phyloP scores from a whole-genome alignment of 2,329 filamentous ascomycete species.

The Phialocephala subalpina region DNA sequence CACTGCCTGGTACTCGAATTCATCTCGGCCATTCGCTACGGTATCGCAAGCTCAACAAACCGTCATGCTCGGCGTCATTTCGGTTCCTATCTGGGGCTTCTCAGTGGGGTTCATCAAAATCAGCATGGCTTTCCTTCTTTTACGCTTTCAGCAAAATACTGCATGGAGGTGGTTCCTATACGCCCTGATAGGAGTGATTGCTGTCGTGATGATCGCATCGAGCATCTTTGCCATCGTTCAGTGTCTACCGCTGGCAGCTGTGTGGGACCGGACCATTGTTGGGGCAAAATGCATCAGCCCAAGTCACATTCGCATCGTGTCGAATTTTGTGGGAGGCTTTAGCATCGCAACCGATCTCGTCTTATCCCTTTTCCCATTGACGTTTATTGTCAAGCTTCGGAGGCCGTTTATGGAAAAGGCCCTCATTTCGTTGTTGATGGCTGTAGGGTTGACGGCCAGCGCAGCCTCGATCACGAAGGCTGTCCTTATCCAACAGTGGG shows the following conservation, averaged over 20 bases:
- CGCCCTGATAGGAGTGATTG: too few relatives aligned
- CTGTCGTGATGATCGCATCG: background rate
- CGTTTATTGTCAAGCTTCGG: slow-evolving; percentile 16
- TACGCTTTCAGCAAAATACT: background rate
- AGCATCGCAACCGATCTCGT: slow-evolving; percentile 20
- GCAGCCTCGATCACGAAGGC: slow-evolving; percentile 18
- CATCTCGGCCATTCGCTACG: too few relatives aligned
- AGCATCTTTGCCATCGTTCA: slow-evolving; percentile 14
- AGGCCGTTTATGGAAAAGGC: slow-evolving; percentile 15
- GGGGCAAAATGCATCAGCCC: slow-evolving; percentile 11
- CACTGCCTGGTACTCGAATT: too few relatives aligned
- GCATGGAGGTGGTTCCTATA: too few relatives aligned
- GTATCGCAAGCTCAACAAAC: too few relatives aligned
- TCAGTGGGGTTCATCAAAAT: slow-evolving; percentile 18
- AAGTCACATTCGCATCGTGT: too few relatives aligned
- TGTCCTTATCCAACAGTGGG: slow-evolving; percentile 7
- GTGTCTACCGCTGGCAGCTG: slow-evolving; percentile 11
- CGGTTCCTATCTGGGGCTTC: slow-evolving; percentile 9
- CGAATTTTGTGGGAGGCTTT: background rate
- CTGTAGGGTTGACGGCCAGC: slow-evolving; percentile 12
- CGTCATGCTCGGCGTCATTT: slow-evolving; percentile 14
- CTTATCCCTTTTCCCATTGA: slow-evolving; percentile 21
- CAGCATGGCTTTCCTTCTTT: slow-evolving; percentile 10
- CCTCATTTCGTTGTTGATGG: slow-evolving; percentile 16
- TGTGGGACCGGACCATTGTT: slow-evolving; percentile 8